Percentiles rank a stretch among this genome's conserved stretches.
Evolutionary conservation across 140 eudicot species (phyloP).

Genomic region (Flaveria floridana): DNA sequence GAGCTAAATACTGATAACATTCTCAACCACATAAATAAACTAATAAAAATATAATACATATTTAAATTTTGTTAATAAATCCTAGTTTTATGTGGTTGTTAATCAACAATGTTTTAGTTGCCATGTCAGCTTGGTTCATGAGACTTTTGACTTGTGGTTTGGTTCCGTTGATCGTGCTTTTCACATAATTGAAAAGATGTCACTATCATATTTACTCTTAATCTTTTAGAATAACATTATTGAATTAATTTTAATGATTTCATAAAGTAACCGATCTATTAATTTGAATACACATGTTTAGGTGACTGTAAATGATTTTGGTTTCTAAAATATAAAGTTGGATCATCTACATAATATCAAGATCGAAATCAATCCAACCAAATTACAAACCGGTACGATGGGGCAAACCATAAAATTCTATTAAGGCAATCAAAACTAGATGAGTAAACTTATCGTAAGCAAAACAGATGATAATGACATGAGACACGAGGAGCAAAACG

Average conservation of each 20-base stretch:
- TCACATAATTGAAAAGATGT: constrained; percentile 3
- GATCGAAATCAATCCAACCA: neutral
- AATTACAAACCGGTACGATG: too few species aligned
- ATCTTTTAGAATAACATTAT: neutral
- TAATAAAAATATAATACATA: neutral
- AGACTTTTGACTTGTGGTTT: constrained; percentile 19
- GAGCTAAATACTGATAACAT: neutral
- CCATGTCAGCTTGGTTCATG: constrained; percentile 3
- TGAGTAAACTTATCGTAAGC: too few species aligned
- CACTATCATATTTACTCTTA: neutral
- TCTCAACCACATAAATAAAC: constrained; percentile 14
- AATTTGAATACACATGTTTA: too few species aligned
- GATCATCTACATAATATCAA: neutral
- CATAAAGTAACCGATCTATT: neutral
- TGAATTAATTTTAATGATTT: neutral
- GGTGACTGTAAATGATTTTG: neutral
- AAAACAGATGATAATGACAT: too few species aligned
- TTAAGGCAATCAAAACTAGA: too few species aligned
- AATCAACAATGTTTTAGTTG: neutral
- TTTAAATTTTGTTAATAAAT: neutral
- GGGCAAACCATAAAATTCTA: too few species aligned
- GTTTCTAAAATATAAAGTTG: neutral
- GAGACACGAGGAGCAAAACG: too few species aligned
- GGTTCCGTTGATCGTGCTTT: constrained; percentile 11
- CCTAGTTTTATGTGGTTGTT: constrained; percentile 15